phyloP scores from a whole-genome alignment of 441 rosid species.

The Pelargonium australe region DNA sequence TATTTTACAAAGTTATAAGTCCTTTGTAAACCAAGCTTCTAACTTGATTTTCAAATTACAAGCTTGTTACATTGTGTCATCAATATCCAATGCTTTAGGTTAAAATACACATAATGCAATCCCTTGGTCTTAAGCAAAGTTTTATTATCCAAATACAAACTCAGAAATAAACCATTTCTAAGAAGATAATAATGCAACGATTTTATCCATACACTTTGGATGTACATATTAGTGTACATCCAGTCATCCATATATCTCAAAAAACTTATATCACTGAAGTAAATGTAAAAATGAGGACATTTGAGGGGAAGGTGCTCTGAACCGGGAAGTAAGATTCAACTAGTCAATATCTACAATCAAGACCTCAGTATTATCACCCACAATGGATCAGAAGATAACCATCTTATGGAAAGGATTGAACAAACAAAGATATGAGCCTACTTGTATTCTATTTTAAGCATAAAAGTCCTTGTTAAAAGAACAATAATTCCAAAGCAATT shows the following conservation, averaged over 20 bases:
- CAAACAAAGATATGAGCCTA: no score
- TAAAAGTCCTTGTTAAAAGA: not conserved
- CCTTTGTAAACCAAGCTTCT: not conserved
- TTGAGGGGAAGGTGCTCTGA: no score
- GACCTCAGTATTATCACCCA: no score
- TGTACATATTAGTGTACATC: not conserved
- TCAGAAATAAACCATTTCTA: not conserved
- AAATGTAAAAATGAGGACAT: no score
- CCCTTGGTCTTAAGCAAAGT: not conserved
- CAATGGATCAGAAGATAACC: no score
- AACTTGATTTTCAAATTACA: not conserved
- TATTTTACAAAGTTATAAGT: not conserved
- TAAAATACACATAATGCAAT: not conserved
- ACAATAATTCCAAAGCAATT: not conserved
- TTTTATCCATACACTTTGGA: not conserved
- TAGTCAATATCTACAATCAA: no score
- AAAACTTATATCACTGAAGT: no score
- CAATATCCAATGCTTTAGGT: constrained; percentile 5
- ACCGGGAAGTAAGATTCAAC: no score
- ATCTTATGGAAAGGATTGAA: no score
- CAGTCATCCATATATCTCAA: not conserved
- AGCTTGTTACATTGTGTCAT: not conserved
- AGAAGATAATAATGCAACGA: constrained; percentile 1
- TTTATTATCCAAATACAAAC: not conserved
- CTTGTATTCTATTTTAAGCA: not conserved